These are phyloP conservation scores for Colletotrichum abscissum DNA, from an alignment of 2,329 filamentous ascomycete genomes.

Conservation along the genomic window DNA sequence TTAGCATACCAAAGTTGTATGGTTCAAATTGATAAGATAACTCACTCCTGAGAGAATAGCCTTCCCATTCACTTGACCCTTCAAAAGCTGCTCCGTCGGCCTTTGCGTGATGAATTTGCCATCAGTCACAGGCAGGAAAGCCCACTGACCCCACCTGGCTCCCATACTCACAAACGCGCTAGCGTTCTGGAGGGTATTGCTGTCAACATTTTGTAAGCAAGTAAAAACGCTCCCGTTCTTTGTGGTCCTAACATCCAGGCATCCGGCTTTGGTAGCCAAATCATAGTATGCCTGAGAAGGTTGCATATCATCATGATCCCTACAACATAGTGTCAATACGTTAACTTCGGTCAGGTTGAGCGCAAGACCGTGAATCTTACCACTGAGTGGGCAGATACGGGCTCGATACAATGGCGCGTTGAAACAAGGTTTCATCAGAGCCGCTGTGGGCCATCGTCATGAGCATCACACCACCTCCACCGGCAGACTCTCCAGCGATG, in stretches of 20 bases:
- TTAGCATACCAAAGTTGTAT: neutral
- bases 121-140: conserved; percentile 53
- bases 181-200: conserved; percentile 46
- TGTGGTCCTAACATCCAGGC: neutral
- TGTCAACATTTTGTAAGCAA: neutral
- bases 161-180: conserved; percentile 44
- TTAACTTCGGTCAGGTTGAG: neutral
- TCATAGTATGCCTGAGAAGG: neutral
- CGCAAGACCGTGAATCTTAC: neutral
- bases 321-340: neutral
- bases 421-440: neutral
- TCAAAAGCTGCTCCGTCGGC: conserved; percentile 43
- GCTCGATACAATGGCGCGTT: neutral
- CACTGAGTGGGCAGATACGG: neutral
- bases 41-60: neutral
- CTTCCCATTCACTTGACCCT: conserved; percentile 29
- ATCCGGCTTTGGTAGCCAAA: neutral
- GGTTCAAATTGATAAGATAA: neutral
- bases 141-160: conserved; percentile 45
- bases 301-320: neutral
- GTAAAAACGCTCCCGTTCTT: neutral
- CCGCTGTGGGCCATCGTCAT: conserved; percentile 72
- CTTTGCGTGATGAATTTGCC: conserved; percentile 44
- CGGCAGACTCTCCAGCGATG: conserved; percentile 71
- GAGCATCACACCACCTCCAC: conserved; percentile 69